Base-by-base conservation (phyloP, 202 grass and related monocot genomes). In the Cymbopogon flexuosus region DNA sequence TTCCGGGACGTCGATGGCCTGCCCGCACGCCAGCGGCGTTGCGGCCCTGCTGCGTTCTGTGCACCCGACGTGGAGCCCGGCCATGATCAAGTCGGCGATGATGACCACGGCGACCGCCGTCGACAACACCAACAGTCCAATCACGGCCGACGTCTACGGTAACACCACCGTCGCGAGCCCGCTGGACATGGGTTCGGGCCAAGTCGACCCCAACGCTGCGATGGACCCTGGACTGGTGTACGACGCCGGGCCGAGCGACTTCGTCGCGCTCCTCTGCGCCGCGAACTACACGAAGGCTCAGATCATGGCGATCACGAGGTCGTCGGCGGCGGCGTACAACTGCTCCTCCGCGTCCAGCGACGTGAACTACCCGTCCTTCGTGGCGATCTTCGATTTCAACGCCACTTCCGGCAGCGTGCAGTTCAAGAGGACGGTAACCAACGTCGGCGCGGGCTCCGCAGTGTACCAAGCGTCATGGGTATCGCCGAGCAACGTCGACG, bases 341-440 rank as follows among this genome's bases (percentile, higher is more conserved):
- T 97, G 94, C 49, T 89, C 77, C 11, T 5, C 64, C 22, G 73
- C 86, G 16, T 87, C 90, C 4, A 67, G 65, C 33, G 94, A 97
- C 66, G 84, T 94, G 56, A 94, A 97, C 85, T 97, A 94, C 42
- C 91, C 91, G 2, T 97, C 90, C 4, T 89, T 97, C 71, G 75
- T 92, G 13, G 75, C 87, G 0, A 83, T 65, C 35, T 97, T 92
- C 58, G 63, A 58, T 10, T 10, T 42, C 1, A 87, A 90, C 13
- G 22, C 52, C 14, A 89, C 80, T 2, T 72, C 71, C n/a, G 76
- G 77, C 1, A 62, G 62, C 13, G 58, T 64, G 41, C 54, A 14
- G 7, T 97, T 94, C 41, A 80, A 40, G 1, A 87, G 90, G 74
- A 90, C 70, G 51, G 81, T 91, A 68, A 94, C 92, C 37, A 97